Base-by-base conservation (phyloP, 2,329 filamentous ascomycete genomes). In the Whalleya microplaca region DNA sequence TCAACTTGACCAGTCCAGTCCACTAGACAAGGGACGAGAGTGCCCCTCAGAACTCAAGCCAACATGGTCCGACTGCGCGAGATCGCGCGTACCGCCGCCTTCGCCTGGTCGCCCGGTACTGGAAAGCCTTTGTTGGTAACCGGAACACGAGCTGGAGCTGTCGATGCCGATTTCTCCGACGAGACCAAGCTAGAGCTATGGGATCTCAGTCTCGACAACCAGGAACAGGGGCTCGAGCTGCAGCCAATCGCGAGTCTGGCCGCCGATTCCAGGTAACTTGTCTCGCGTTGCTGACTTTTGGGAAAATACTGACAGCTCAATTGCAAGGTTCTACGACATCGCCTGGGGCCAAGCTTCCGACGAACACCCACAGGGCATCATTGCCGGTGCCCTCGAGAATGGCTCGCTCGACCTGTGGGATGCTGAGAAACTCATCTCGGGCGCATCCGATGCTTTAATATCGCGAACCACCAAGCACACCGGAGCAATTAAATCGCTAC, bases 91-190 rank as follows among this genome's bases (percentile, higher is more conserved):
- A 99, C 95, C 70, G 95, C 94, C 75, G 90, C 94, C 70, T 99
- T 99, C 76, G 92, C 95, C 71, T 99, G 95, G 94, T 96, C 92
- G 66, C 90, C 93, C 21, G 90, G 88, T 67, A 79, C 91, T 48
- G 84, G 85, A 41, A 86, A 88, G 66, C 92, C 94, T 67, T 82
- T 96, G 66, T 81, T 99, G 63, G 94, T 92, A 58, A 99, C 95
- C 23, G 95, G 95, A 68, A 99, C 95, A 45, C 88, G 93, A 67
- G 93, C 95, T 59, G 95, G 95, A 62, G 95, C 95, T 68, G 92
- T 99, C 42, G 92, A 96, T 76, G 93, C 91, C 67, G 93, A 98
- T 75, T 99, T 99, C 77, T 98, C 95, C 23, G 95, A 95, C 75
- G 93, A 98, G 74, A 97, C 92, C 63, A 94, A 94, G 78, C 80